Evolutionary conservation across 148 eudicot genomes (phyloP), one percentile per base, ranked within the genome.

Genomic region (Heliosperma pusillum): DNA sequence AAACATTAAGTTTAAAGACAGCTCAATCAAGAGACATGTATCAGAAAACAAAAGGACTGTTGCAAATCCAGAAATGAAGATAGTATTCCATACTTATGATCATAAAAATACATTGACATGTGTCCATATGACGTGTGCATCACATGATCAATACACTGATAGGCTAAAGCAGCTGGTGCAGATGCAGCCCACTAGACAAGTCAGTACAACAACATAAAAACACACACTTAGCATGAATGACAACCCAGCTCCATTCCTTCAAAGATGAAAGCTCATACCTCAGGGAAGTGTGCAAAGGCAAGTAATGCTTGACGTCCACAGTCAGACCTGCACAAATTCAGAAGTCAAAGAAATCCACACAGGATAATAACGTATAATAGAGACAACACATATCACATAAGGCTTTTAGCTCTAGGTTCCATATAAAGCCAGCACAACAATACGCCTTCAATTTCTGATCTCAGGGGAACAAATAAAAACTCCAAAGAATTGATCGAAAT

Each of bases 291-390:
- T 66, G 85, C 88, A 71, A 96, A 84, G 80, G 89, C 86, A 82
- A 91, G 83, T 81, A 96, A 81, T 77, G 99, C 97, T 83, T 92
- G 96, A 69, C 97, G 97, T 56, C 99, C 99, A 88, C 91, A 91
- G 70, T 87, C 84, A 76, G 97, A 88, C 87, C 99, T 96, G 84
- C 80, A 88, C 27, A 74, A 61, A 78, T 71, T 65, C 64, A 16
- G 67, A 30, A 57, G 36, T 62, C 17, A 74, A 71, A 56, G 27
- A 65, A 80, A 36, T 56, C 16, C n/a, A 64, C 11, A 12, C 36
- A 25, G 25, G 8, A 79, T 24, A 79, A 20, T 16, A 45, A 24
- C 11, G 8, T 40, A 66, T 21, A 66, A 30, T 36, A 19, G 66
- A 65, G 45, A 36, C 22, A 33, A 58, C 69, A 33, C 21, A 36